These are phyloP conservation scores for Penicillium daleae DNA, from an alignment of 495 filamentous ascomycete species.

Conservation along the genomic window DNA sequence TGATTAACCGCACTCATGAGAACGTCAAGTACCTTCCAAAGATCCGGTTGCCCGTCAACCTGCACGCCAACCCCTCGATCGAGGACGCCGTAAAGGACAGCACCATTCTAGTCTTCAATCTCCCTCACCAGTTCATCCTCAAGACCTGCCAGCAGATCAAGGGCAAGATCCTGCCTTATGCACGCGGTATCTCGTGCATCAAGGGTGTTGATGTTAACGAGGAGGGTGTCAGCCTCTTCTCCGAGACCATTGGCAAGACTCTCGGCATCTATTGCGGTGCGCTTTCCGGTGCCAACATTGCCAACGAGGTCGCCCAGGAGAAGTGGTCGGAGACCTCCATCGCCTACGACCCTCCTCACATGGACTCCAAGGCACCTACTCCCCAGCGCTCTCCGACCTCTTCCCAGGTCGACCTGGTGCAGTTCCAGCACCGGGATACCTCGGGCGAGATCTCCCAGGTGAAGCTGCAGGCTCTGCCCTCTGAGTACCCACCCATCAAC, in stretches of 20 bases:
- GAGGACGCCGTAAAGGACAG: slow-evolving; percentile 78
- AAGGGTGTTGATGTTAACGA: slow-evolving; percentile 93
- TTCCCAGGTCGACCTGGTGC: slow-evolving; percentile 61
- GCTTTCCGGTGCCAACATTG: slow-evolving; percentile 95
- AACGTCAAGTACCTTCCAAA: slow-evolving; percentile 96
- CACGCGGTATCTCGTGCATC: slow-evolving; percentile 94
- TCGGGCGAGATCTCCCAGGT: slow-evolving; percentile 63
- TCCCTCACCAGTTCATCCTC: slow-evolving; percentile 97
- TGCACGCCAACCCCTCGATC: slow-evolving; percentile 88
- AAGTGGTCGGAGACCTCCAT: slow-evolving; percentile 97
- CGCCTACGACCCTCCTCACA: slow-evolving; percentile 90
- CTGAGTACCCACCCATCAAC: slow-evolving; percentile 79
- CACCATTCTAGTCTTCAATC: slow-evolving; percentile 92
- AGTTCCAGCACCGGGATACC: slow-evolving; percentile 67
- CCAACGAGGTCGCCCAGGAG: slow-evolving; percentile 89
- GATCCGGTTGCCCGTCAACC: slow-evolving; percentile 80
- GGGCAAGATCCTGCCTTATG: slow-evolving; percentile 87
- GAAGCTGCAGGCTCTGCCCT: slow-evolving; percentile 72
- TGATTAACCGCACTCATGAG: slow-evolving; percentile 94
- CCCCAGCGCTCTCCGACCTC: slow-evolving; percentile 59
- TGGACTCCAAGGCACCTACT: slow-evolving; percentile 73
- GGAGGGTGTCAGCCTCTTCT: slow-evolving; percentile 82
- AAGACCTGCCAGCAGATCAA: slow-evolving; percentile 82
- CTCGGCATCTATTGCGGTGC: slow-evolving; percentile 97
- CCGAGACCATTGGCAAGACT: slow-evolving; percentile 87